phyloP scores from a whole-genome alignment of 345 rosid genomes.

The Sonneratia alba region DNA sequence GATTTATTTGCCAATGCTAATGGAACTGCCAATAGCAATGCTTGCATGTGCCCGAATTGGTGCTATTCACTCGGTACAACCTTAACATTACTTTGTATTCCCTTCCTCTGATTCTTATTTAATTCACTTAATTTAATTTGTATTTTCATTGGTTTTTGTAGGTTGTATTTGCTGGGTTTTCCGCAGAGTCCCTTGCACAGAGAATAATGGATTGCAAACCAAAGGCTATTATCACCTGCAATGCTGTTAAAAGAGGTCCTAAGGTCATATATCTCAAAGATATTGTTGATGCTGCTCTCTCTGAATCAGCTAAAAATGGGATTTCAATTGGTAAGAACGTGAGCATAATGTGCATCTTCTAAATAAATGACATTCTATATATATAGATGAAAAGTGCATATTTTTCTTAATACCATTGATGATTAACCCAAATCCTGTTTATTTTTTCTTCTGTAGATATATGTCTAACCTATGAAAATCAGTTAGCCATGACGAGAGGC shows the following conservation, averaged over 20 bases:
- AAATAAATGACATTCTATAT: background rate
- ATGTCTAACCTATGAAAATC: constrained; percentile 78
- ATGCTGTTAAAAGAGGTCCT: constrained; percentile 94
- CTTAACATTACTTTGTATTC: background rate
- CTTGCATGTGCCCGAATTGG: constrained; percentile 98
- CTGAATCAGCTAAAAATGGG: constrained; percentile 50
- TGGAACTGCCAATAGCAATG: constrained; percentile 95
- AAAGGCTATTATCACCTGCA: constrained; percentile 74
- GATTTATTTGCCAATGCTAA: constrained; percentile 82
- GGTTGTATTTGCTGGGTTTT: constrained; percentile 98
- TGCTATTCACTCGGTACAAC: constrained; percentile 87
- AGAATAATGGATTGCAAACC: constrained; percentile 90
- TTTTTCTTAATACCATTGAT: background rate
- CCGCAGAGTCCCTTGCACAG: constrained; percentile 88
- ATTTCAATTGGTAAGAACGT: constrained; percentile 54
- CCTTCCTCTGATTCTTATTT: background rate
- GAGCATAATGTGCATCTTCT: background rate
- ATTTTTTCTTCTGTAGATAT: constrained; percentile 32
- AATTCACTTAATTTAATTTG: background rate
- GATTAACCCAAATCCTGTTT: background rate
- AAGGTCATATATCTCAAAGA: constrained; percentile 78
- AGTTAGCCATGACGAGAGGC: constrained; percentile 57
- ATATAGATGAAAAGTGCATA: background rate
- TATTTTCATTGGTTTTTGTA: constrained; percentile 19
- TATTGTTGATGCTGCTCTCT: constrained; percentile 85